Base-by-base conservation (phyloP, 2,329 filamentous ascomycete species). In the Celoporthe dispersa region DNA sequence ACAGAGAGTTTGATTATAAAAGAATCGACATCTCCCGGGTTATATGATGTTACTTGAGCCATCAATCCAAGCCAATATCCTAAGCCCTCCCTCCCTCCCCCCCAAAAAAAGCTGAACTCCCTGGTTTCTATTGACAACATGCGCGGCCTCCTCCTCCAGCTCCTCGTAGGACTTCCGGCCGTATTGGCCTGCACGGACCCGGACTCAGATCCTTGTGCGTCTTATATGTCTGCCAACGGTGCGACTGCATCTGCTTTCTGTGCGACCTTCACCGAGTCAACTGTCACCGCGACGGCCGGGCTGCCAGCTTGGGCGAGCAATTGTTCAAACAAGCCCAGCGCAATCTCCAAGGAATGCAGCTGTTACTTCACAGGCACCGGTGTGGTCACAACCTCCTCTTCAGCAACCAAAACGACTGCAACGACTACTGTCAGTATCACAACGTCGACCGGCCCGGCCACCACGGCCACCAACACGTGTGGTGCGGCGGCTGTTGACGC, bases 201-300 rank as follows among this genome's bases (percentile, higher is more conserved):
- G 4, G 69, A 75, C 64, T 71, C 70, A 16, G 77, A 79, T 68
- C n/a, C 72, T 1, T 79, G 78, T 60, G 78, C 78, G 35, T 78
- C 76, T n/a, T 79, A 76, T 67, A 78, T 79, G 72, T 76, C 76
- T 37, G 75, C 75, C 22, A 74, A 79, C 55, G 48, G 70, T 6
- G 78, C 77, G 37, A 77, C 76, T 1, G 78, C 78, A 3, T 79
- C 78, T 0, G 63, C 77, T 16, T 79, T 79, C 71, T 79, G 78
- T 64, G 77, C 76, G 19, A 79, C 78, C 7, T 79, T 78, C 70
- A 79, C 78, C 12, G 72, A 74, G 70, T 73, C 70, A 62, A 72
- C 41, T n/a, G 74, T 75, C 25, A 77, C 77, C 14, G 76, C 77
- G 5, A 77, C 75, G 0, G 69, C 75, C 3, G 75, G 60, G 44